Conservation (phyloP, 805 yeast species). For the Spathaspora gorwiae region DNA sequence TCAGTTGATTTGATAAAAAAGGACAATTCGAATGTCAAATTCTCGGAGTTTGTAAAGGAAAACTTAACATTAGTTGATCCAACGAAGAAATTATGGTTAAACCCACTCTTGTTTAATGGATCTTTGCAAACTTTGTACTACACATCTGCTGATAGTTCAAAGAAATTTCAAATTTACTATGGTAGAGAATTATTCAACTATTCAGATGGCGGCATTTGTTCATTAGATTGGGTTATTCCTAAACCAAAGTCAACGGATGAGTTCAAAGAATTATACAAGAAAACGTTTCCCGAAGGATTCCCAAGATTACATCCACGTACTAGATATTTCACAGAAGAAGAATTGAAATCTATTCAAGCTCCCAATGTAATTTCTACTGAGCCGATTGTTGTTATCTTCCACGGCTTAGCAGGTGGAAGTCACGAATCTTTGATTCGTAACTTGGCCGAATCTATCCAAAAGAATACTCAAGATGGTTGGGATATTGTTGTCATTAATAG, state of each 20-base stretch:
- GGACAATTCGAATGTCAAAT: conserved; percentile 6
- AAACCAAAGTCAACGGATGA: conserved; percentile 21
- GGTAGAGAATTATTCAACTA: conserved; percentile 63
- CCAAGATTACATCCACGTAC: conserved; percentile 47
- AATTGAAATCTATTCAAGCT: conserved; percentile 26
- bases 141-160: conserved; percentile 48
- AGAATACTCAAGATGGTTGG: conserved; percentile 32
- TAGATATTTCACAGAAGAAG: conserved; percentile 46
- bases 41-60: conserved; percentile 13
- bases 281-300: conserved; percentile 31
- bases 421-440: conserved; percentile 72
- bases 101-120: conserved; percentile 67
- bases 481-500: conserved; percentile 67
- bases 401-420: conserved; percentile 85
- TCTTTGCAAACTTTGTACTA: conserved; percentile 74
- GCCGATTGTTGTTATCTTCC: conserved; percentile 64
- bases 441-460: conserved; percentile 39
- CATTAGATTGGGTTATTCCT: conserved; percentile 68
- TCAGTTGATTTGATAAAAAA: conserved; percentile 13
- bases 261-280: conserved; percentile 19
- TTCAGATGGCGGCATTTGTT: conserved; percentile 65
- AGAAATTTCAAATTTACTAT: conserved; percentile 55
- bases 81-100: conserved; percentile 43
- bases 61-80: conserved; percentile 19
- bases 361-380: conserved; percentile 20